Percentiles rank a stretch among this genome's conserved stretches.
Conservation (phyloP, 495 filamentous ascomycete species). For the Lophiotrema nucula region DNA sequence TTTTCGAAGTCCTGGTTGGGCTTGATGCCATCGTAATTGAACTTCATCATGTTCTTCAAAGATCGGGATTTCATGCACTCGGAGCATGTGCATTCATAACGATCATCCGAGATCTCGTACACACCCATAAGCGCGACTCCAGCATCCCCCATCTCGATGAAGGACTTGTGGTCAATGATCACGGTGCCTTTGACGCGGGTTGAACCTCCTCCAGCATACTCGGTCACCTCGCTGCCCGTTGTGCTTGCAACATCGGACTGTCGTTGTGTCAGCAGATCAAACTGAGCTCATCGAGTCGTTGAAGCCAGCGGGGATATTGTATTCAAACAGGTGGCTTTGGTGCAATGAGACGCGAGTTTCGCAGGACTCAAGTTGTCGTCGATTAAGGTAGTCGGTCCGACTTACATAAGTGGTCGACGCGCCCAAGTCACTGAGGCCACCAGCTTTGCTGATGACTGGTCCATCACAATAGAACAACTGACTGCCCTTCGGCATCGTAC, state of each 20-base stretch:
- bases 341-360: too few relatives aligned
- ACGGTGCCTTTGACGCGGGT: background rate
- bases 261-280: too few relatives aligned
- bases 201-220: background rate
- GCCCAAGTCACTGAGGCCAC: background rate
- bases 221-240: background rate
- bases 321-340: background rate
- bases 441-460: background rate
- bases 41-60: background rate
- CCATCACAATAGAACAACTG: background rate
- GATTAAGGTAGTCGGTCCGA: too few relatives aligned
- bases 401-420: background rate
- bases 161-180: background rate
- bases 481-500: background rate
- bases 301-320: background rate
- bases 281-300: too few relatives aligned
- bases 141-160: background rate
- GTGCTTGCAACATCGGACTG: background rate
- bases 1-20: background rate
- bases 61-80: background rate
- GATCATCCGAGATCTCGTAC: background rate
- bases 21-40: background rate
- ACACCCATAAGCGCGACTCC: background rate
- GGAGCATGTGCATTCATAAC: background rate
- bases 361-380: too few relatives aligned